phyloP scores from a whole-genome alignment of 768 basidiomycete genomes.

The Daedalea quercina region DNA sequence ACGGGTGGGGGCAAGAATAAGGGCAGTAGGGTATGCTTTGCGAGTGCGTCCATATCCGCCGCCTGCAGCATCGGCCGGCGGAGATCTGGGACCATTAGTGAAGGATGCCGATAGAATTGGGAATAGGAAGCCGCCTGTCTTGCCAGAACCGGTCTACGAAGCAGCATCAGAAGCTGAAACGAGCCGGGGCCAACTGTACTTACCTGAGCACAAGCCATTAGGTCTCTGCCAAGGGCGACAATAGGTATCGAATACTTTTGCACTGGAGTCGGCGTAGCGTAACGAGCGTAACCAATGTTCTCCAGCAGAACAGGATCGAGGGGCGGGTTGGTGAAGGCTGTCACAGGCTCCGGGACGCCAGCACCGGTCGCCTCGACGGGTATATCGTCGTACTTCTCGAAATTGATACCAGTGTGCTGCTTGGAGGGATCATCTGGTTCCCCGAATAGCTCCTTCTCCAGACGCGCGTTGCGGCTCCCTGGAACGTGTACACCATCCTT shows the following conservation, averaged over 20 bases:
- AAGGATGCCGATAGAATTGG: constrained; percentile 96
- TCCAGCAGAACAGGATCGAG: constrained; percentile 91
- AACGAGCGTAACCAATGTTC: constrained; percentile 90
- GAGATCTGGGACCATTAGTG: constrained; percentile 66
- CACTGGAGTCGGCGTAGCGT: constrained; percentile 94
- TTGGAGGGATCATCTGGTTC: constrained; percentile 79
- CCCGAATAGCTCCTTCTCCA: constrained; percentile 96
- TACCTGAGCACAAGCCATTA: constrained; percentile 94
- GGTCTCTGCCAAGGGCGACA: constrained; percentile 80
- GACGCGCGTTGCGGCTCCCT: constrained; percentile 77
- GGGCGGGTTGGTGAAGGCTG: constrained; percentile 79
- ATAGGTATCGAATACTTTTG: constrained; percentile 99
- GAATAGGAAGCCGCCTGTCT: constrained; percentile 98
- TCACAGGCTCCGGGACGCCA: constrained; percentile 93
- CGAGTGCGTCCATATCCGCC: constrained; percentile 59
- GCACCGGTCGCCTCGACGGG: constrained; percentile 98
- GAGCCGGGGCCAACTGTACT: constrained; percentile 18
- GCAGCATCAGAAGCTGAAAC: constrained; percentile 15
- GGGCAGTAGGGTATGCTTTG: constrained; percentile 95
- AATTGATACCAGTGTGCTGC: constrained; percentile 97
- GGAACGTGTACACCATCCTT: constrained; percentile 81
- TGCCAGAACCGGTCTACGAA: constrained; percentile 95
- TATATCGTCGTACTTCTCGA: constrained; percentile 99
- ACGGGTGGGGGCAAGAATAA: constrained; percentile 96
- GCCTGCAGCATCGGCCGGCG: constrained; percentile 44